phyloP scores from a whole-genome alignment of 2,329 filamentous ascomycete species.

The Aaosphaeria pasadenensis region DNA sequence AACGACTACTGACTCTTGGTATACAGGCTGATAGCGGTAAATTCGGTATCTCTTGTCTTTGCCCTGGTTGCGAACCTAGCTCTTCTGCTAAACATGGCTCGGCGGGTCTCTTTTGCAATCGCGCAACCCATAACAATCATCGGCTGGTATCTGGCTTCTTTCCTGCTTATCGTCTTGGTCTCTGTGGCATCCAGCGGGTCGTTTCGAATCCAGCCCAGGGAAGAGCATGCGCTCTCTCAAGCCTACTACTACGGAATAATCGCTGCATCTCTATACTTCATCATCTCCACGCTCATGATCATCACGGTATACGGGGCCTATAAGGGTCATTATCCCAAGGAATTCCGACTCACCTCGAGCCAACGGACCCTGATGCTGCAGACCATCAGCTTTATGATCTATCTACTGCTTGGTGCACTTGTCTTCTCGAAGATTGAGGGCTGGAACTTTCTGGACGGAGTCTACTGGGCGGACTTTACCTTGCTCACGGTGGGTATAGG shows the following conservation, averaged over 20 bases:
- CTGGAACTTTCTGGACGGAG: slow-evolving; percentile 53
- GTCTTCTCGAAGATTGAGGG: slow-evolving; percentile 49
- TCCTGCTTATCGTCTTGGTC: slow-evolving; percentile 54
- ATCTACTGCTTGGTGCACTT: slow-evolving; percentile 47
- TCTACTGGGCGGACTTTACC: slow-evolving; percentile 58
- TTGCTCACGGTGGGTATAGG: slow-evolving; percentile 56
- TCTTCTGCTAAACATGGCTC: slow-evolving; percentile 59
- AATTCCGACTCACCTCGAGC: slow-evolving; percentile 55
- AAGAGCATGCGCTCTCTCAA: slow-evolving; percentile 50
- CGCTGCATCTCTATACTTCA: slow-evolving; percentile 55
- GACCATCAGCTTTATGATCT: slow-evolving; percentile 49
- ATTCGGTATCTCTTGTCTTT: slow-evolving; percentile 53
- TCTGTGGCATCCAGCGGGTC: slow-evolving; percentile 44
- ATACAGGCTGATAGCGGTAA: slow-evolving; percentile 51
- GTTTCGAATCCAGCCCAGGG: slow-evolving; percentile 42
- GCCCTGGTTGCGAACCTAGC: slow-evolving; percentile 55
- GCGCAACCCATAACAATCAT: slow-evolving; percentile 59
- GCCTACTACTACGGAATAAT: slow-evolving; percentile 61
- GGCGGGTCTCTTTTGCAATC: slow-evolving; percentile 51
- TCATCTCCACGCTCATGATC: slow-evolving; percentile 54
- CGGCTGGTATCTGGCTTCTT: slow-evolving; percentile 56
- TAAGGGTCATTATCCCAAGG: slow-evolving; percentile 52
- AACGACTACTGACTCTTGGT: neutral
- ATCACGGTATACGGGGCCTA: slow-evolving; percentile 56
- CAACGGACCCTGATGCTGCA: slow-evolving; percentile 57